Base-by-base conservation (phyloP, 1,139 yeast species). In the Pichia sp. region DNA sequence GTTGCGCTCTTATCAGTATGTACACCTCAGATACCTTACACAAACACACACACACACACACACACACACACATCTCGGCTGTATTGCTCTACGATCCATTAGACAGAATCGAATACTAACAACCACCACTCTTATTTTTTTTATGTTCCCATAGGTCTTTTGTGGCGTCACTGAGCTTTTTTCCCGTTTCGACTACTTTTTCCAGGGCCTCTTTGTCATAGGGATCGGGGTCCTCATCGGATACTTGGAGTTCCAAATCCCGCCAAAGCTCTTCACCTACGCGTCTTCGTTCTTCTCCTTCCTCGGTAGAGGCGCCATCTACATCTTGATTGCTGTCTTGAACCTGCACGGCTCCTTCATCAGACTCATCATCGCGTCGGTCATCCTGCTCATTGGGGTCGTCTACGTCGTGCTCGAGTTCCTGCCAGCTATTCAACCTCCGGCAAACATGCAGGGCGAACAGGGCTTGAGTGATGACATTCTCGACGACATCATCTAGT, bases 251-350 rank as follows among this genome's bases (percentile, higher is more conserved):
- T 83, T 84, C 64, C 73, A 77, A 59, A 80, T 82, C 47, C 88
- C 88, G 4, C 79, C 87, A 2, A 80, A 82, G 59, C 79, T 90
- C 9, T 76, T 81, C 60, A 76, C 80, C 13, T 88, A 83, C 65
- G 93, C 86, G 19, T 86, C 95, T 2, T 89, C 90, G 63, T 73
- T 87, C 60, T 87, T 86, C 66, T 87, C 95, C 16, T 89, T 89
- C 64, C 69, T 87, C 18, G 96, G 96, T 4, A 78, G 96, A 62
- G 96, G 96, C 21, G 65, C 58, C 70, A 83, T 86, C 62, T 87
- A 87, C 68, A 73, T 85, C 16, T 72, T 87, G 51, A 72, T 88
- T 53, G 88, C 88, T 21, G 74, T 83, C 28, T 72, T 85, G 59
- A 74, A 86, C 58, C 75, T 81, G 47, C 83, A 83, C 42, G 83